Percentiles rank a stretch among this genome's conserved stretches.
phyloP scores from a whole-genome alignment of 148 eudicot genomes.

The Vaccinium macrocarpon region DNA sequence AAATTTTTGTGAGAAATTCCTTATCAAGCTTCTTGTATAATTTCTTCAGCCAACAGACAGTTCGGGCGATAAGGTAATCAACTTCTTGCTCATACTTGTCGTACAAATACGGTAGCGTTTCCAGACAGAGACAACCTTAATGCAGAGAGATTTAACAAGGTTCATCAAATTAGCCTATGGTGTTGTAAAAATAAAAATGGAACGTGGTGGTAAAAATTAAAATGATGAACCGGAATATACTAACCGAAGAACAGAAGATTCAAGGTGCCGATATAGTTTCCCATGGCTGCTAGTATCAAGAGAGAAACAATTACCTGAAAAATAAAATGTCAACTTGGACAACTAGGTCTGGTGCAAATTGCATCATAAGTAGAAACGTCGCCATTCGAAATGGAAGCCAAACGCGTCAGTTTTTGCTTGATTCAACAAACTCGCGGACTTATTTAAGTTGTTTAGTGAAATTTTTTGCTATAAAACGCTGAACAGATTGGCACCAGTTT shows the following conservation, averaged over 20 bases:
- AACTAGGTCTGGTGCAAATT: too few species aligned
- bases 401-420: too few species aligned
- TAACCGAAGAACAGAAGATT: conserved; percentile 60
- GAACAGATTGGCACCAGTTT: too few species aligned
- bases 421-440: too few species aligned
- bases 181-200: background rate
- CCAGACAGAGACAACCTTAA: conserved; percentile 37
- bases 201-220: too few species aligned
- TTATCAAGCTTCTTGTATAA: conserved; percentile 43
- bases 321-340: background rate
- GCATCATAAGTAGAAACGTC: too few species aligned
- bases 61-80: conserved; percentile 34
- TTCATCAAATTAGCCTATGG: background rate
- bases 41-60: conserved; percentile 20
- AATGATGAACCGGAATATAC: background rate
- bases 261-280: conserved; percentile 47
- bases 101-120: conserved; percentile 55
- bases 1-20: conserved; percentile 41
- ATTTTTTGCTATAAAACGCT: too few species aligned
- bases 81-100: conserved; percentile 52
- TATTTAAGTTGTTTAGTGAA: too few species aligned
- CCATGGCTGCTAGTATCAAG: conserved; percentile 41
- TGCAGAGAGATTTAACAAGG: background rate
- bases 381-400: too few species aligned
- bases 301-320: conserved; percentile 44